Evolutionary conservation across 768 basidiomycete genomes (phyloP).

Genomic region (Naganishia friedmannii): DNA sequence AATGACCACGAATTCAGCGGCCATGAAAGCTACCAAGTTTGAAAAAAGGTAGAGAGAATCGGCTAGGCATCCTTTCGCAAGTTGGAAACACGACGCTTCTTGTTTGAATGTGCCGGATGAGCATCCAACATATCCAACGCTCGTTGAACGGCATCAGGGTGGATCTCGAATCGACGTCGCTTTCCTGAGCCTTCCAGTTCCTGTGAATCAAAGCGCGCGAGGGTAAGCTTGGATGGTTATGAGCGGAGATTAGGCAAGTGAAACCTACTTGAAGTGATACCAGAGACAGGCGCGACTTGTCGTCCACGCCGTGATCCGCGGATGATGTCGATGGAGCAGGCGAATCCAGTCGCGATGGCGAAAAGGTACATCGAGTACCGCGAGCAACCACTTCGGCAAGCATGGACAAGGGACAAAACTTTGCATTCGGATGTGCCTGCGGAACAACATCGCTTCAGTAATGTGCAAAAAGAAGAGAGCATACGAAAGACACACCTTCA

Average conservation of each 20-base stretch:
- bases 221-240: neutral
- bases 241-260: neutral
- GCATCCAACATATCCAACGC: slow-evolving; percentile 45
- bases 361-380: slow-evolving; percentile 36
- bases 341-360: slow-evolving; percentile 9
- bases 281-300: neutral
- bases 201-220: neutral
- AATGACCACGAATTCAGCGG: neutral
- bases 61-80: slow-evolving; percentile 6
- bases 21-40: no score
- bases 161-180: slow-evolving; percentile 41
- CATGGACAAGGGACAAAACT: slow-evolving; percentile 44
- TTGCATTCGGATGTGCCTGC: slow-evolving; percentile 49
- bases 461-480: neutral
- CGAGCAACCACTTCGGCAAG: slow-evolving; percentile 50
- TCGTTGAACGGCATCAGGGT: slow-evolving; percentile 42
- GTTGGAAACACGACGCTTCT: slow-evolving; percentile 28
- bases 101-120: slow-evolving; percentile 29
- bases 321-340: neutral
- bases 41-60: neutral
- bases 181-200: slow-evolving; percentile 28
- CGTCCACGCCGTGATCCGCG: neutral
- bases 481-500: slow-evolving; percentile 38
- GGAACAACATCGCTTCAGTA: neutral
- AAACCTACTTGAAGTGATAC: slow-evolving; percentile 12